Base-by-base conservation (phyloP, 2,329 filamentous ascomycete species). In the Nannizziopsis barbatae region DNA sequence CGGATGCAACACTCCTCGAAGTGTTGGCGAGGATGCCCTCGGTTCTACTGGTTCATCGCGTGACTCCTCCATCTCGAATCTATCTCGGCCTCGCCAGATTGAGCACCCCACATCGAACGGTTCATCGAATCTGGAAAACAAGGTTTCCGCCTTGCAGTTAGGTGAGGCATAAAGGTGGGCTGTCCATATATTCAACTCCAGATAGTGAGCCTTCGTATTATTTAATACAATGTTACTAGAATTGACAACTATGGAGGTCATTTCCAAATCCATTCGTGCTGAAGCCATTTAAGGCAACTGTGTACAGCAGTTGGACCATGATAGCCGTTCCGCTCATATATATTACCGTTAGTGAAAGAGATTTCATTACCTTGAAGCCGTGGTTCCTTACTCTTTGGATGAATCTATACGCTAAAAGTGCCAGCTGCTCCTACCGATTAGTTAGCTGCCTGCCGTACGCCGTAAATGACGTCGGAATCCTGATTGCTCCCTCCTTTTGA, bases 1-100 rank as follows among this genome's bases (percentile, higher is more conserved):
- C 22, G 36, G 47, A 44, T 44, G 42, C 35, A 35, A 27, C 12
- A 45, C 47, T 8, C 47, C 47, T 3, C 47, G 36, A 30, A 45
- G 35, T 12, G 18, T 10, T 14, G 40, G 27, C 14, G 41, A 49
- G 15, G 37, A 50, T 15, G 14, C 33, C 33, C 15, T 30, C 2
- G 17, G 9, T 5, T 11, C 32, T 10, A 5, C 22, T 31, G 31
- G 22, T n/a, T 20, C 35, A 11, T 42, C 38, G 38, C 37, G 36
- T 15, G 45, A 18, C 5, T 49, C 46, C 7, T 20, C 46, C 18
- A 15, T 22, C n/a, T 48, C 45, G 8, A 36, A 35, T 14, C 5
- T 43, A 2, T 44, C 40, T n/a, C 14, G 14, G 11, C 10, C 40
- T 30, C 32, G 22, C 6, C 39, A 39, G 9, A 18, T 32, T 39